phyloP scores from a whole-genome alignment of 75 land plant species.

The Gnetum montanum region DNA sequence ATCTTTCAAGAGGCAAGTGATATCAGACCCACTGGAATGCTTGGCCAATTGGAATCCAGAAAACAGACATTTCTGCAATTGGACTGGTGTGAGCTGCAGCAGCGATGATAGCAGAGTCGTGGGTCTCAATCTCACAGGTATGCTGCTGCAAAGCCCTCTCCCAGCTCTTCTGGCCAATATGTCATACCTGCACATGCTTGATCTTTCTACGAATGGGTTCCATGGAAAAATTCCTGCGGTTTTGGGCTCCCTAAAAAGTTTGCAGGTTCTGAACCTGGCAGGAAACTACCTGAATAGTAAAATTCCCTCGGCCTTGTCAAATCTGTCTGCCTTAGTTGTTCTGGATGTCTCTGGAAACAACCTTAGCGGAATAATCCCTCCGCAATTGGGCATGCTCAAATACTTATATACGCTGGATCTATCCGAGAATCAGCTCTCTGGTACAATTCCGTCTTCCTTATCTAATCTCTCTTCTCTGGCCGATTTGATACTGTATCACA shows the following conservation, averaged over 20 bases:
- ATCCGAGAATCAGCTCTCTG: constrained; percentile 24
- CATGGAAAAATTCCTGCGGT: background rate
- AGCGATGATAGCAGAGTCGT: background rate
- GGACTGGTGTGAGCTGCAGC: background rate
- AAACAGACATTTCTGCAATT: background rate
- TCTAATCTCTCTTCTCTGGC: constrained; percentile 19
- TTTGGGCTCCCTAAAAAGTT: background rate
- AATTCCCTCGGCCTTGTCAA: constrained; percentile 5
- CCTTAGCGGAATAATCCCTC: constrained; percentile 34
- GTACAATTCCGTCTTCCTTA: constrained; percentile 20
- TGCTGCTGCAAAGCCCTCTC: background rate
- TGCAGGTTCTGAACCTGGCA: constrained; percentile 7
- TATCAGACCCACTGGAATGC: background rate
- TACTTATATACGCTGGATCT: constrained; percentile 22
- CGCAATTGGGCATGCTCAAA: constrained; percentile 17
- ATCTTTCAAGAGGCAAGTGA: background rate
- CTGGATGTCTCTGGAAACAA: background rate
- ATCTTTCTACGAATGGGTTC: constrained; percentile 11
- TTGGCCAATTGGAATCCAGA: background rate
- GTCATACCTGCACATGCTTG: constrained; percentile 3
- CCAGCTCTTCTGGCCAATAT: constrained; percentile 15
- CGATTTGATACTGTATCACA: constrained; percentile 19
- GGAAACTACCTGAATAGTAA: constrained; percentile 9
- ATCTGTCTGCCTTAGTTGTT: background rate
- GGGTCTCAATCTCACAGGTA: background rate